These are phyloP conservation scores for Acrodontium crateriforme DNA, from an alignment of 2,329 filamentous ascomycete species.

Conservation along the genomic window DNA sequence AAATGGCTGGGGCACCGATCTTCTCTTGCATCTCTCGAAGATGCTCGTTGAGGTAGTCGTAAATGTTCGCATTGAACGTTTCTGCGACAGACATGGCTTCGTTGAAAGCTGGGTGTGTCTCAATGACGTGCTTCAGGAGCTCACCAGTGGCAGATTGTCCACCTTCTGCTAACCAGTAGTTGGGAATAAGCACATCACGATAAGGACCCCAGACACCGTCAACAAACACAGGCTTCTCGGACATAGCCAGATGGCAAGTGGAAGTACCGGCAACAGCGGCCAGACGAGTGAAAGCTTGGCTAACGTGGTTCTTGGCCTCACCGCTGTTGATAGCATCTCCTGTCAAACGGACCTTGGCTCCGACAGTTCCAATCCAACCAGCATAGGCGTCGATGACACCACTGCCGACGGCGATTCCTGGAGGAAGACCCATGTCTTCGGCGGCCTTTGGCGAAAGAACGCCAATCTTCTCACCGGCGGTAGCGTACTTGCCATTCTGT, in stretches of 20 bases:
- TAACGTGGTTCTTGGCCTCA: constrained; percentile 66
- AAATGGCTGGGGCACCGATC: constrained; percentile 57
- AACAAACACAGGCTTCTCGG: constrained; percentile 81
- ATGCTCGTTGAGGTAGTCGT: constrained; percentile 86
- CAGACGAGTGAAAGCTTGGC: constrained; percentile 81
- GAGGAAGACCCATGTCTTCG: constrained; percentile 65
- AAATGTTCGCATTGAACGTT: constrained; percentile 76
- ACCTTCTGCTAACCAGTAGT: constrained; percentile 93
- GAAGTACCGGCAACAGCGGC: constrained; percentile 93
- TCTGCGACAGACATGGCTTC: constrained; percentile 67
- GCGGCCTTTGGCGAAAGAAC: constrained; percentile 72
- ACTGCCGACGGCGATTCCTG: constrained; percentile 83
- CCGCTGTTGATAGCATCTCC: constrained; percentile 51
- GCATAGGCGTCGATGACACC: constrained; percentile 98
- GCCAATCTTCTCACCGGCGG: constrained; percentile 83
- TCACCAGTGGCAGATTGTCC: constrained; percentile 95
- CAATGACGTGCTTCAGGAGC: constrained; percentile 82
- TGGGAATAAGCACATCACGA: constrained; percentile 79
- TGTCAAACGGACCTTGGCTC: constrained; percentile 70
- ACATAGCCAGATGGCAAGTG: constrained; percentile 95
- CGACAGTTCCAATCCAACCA: constrained; percentile 98
- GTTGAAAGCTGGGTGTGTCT: constrained; percentile 83
- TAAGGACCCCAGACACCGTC: constrained; percentile 96
- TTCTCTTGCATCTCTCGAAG: constrained; percentile 62
- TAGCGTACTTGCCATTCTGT: constrained; percentile 82